Percentiles rank a stretch among this genome's conserved stretches.
Evolutionary conservation across 1,284 basidiomycete species (phyloP).

Genomic region (Meripilus lineatus): DNA sequence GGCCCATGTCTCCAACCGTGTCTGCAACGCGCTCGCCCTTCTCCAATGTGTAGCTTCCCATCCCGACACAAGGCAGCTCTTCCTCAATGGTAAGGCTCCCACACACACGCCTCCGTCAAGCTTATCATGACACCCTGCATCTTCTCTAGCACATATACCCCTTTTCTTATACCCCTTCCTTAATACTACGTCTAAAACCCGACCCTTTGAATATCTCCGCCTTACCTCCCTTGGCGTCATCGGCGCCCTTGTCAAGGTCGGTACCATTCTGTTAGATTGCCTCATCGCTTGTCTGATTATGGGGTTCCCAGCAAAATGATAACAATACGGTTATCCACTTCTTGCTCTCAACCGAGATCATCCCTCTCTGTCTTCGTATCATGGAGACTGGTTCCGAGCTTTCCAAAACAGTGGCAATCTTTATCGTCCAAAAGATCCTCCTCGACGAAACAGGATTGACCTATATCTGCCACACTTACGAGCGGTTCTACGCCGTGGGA

Average conservation of each 20-base stretch:
- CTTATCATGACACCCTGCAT: conserved; percentile 1
- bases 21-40: conserved; percentile 97
- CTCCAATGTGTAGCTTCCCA: conserved; percentile 98
- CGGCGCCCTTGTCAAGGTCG: conserved; percentile 93
- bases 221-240: conserved; percentile 98
- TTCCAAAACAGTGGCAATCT: conserved; percentile 99
- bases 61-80: conserved; percentile 88
- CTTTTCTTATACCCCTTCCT: conserved; percentile 99
- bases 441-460: conserved; percentile 97
- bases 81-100: conserved; percentile 70
- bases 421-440: conserved; percentile 99
- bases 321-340: conserved; percentile 99
- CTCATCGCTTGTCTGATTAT: conserved; percentile 3
- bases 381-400: conserved; percentile 99
- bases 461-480: conserved; percentile 99
- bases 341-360: conserved; percentile 98
- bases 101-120: neutral
- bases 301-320: conserved; percentile 95
- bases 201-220: conserved; percentile 98
- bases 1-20: conserved; percentile 97
- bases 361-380: conserved; percentile 97
- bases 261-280: conserved; percentile 10
- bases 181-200: conserved; percentile 98
- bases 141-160: conserved; percentile 86
- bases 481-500: conserved; percentile 98